Evolutionary conservation across 768 basidiomycete genomes (phyloP).

Genomic region (Candolleomyces aberdarensis): DNA sequence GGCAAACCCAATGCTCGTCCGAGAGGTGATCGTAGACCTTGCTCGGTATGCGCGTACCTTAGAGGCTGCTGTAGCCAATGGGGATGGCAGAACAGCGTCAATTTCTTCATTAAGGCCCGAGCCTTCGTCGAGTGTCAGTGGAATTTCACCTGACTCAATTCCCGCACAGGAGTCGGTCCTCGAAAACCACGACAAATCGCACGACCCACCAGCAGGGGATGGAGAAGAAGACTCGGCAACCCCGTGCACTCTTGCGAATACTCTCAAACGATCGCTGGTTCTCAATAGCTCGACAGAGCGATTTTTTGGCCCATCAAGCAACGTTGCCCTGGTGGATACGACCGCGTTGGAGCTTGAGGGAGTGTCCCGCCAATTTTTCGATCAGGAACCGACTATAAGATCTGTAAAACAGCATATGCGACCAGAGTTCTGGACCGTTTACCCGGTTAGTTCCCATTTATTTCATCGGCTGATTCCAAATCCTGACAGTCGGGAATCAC

Average conservation of each 20-base stretch:
- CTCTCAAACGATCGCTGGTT: too few species aligned
- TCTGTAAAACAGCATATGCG: neutral
- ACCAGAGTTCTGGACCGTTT: slow-evolving; percentile 8
- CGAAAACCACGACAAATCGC: too few species aligned
- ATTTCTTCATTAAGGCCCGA: neutral
- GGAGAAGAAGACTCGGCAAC: too few species aligned
- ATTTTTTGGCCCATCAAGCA: too few species aligned
- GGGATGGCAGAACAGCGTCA: neutral
- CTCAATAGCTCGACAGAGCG: too few species aligned
- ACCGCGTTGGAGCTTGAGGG: neutral
- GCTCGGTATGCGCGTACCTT: slow-evolving; percentile 10
- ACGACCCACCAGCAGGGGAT: too few species aligned
- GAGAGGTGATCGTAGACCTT: slow-evolving; percentile 5
- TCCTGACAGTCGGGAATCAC: neutral
- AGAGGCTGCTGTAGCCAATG: neutral
- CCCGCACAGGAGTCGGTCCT: too few species aligned
- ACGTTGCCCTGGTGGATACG: too few species aligned
- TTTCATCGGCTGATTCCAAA: neutral
- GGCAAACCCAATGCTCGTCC: slow-evolving; percentile 6
- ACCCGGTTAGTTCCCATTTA: neutral
- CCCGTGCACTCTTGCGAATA: too few species aligned
- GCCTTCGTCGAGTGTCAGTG: neutral
- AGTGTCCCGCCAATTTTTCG: neutral
- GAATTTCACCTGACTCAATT: neutral
- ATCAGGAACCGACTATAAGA: too few species aligned